Evolutionary conservation across 2,329 filamentous ascomycete genomes (phyloP).

Genomic region (Fusarium sp.): DNA sequence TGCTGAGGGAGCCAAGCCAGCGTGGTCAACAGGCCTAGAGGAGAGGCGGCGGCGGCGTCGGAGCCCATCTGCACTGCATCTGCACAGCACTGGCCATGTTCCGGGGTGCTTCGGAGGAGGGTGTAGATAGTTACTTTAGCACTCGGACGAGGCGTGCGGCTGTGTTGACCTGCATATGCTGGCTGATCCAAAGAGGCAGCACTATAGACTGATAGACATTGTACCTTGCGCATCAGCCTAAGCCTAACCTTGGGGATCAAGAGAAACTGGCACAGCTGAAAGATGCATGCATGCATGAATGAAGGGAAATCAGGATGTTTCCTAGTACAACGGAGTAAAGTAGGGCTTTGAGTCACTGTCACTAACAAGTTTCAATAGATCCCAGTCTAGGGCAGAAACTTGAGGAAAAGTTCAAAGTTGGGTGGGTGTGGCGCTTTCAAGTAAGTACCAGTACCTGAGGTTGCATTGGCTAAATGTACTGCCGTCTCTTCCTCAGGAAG

Average conservation of each 20-base stretch:
- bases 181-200: slow-evolving; percentile 31
- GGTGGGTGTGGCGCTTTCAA: slow-evolving; percentile 34
- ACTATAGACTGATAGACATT: background rate
- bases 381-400: slow-evolving; percentile 22
- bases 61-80: slow-evolving; percentile 28
- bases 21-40: slow-evolving; percentile 5
- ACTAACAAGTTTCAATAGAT: slow-evolving; percentile 2
- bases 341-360: slow-evolving; percentile 15
- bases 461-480: slow-evolving; percentile 24
- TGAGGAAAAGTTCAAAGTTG: slow-evolving; percentile 6
- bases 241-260: background rate
- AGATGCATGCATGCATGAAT: slow-evolving; percentile 18
- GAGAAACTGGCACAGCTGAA: slow-evolving; percentile 9
- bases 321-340: background rate
- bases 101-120: slow-evolving; percentile 27
- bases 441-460: slow-evolving; percentile 41
- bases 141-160: slow-evolving; percentile 39
- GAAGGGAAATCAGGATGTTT: slow-evolving; percentile 2
- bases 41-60: background rate
- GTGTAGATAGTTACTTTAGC: slow-evolving; percentile 3
- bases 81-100: slow-evolving; percentile 36
- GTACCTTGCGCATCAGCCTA: slow-evolving; percentile 6
- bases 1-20: slow-evolving; percentile 39
- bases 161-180: slow-evolving; percentile 38
- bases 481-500: slow-evolving; percentile 3